Conservation (phyloP, 1,139 yeast genomes). For the Yamadazyma triangularis region DNA sequence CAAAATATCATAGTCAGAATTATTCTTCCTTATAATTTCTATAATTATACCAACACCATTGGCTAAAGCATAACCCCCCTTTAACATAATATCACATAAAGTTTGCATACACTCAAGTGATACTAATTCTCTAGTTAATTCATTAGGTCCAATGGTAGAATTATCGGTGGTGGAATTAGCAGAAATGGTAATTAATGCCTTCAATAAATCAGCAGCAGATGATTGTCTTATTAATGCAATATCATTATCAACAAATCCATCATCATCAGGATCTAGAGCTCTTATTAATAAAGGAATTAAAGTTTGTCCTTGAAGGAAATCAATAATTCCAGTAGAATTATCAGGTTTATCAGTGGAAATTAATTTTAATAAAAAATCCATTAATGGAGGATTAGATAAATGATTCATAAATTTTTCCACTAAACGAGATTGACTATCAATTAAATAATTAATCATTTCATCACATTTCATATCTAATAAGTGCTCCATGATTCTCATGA, state of each 20-base stretch:
- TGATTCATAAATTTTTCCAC: slow-evolving; percentile 72
- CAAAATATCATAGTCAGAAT: slow-evolving; percentile 89
- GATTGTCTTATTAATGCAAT: slow-evolving; percentile 32
- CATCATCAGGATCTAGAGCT: slow-evolving; percentile 42
- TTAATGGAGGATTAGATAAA: slow-evolving; percentile 78
- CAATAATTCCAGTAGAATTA: slow-evolving; percentile 72
- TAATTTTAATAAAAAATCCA: slow-evolving; percentile 75
- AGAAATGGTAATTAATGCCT: slow-evolving; percentile 46
- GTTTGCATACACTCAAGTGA: slow-evolving; percentile 61
- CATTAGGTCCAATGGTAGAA: slow-evolving; percentile 95
- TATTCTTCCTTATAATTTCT: slow-evolving; percentile 91
- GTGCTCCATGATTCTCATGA: slow-evolving; percentile 93
- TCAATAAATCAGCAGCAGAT: slow-evolving; percentile 46
- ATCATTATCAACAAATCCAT: slow-evolving; percentile 7
- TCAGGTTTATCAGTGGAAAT: slow-evolving; percentile 80
- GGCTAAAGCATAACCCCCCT: slow-evolving; percentile 88
- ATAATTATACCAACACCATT: slow-evolving; percentile 96
- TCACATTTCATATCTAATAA: slow-evolving; percentile 86
- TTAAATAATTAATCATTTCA: slow-evolving; percentile 65
- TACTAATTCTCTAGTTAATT: slow-evolving; percentile 84
- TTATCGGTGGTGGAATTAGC: slow-evolving; percentile 76
- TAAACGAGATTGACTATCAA: slow-evolving; percentile 58
- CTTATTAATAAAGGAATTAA: slow-evolving; percentile 56
- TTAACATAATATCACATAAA: slow-evolving; percentile 77
- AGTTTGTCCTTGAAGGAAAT: slow-evolving; percentile 59